phyloP scores from a whole-genome alignment of 2,329 filamentous ascomycete species.

The Rutstroemia sp. region DNA sequence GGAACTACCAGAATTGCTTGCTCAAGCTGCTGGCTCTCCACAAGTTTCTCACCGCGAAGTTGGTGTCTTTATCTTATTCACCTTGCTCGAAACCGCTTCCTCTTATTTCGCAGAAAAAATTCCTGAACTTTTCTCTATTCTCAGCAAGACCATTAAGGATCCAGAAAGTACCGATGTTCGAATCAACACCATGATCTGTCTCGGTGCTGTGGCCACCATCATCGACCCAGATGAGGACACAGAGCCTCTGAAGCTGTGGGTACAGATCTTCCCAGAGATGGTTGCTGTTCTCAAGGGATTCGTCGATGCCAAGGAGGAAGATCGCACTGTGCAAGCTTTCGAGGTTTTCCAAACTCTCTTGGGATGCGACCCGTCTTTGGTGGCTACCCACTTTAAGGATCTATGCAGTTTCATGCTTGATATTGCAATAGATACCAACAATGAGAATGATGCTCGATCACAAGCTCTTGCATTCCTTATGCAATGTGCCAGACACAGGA shows the following conservation, averaged over 20 bases:
- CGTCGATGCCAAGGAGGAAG: conserved; percentile 74
- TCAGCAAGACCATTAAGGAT: conserved; percentile 82
- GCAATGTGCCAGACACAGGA: conserved; percentile 84
- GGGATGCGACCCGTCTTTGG: conserved; percentile 76
- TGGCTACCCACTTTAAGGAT: conserved; percentile 81
- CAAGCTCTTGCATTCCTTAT: conserved; percentile 93
- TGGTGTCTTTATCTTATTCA: conserved; percentile 87
- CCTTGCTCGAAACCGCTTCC: conserved; percentile 81
- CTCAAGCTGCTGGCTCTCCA: conserved; percentile 69
- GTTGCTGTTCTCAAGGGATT: conserved; percentile 81
- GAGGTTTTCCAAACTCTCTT: conserved; percentile 96
- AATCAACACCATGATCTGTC: conserved; percentile 86
- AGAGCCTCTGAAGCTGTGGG: conserved; percentile 65
- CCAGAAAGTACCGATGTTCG: conserved; percentile 86
- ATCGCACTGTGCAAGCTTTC: conserved; percentile 82
- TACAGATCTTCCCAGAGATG: conserved; percentile 77
- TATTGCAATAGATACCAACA: conserved; percentile 65
- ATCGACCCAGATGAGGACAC: conserved; percentile 82
- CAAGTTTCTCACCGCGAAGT: conserved; percentile 79
- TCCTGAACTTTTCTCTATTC: conserved; percentile 71
- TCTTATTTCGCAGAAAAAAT: conserved; percentile 78
- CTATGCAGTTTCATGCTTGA: conserved; percentile 92
- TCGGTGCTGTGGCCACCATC: conserved; percentile 81
- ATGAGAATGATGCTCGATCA: conserved; percentile 77
- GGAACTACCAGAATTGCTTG: conserved; percentile 71